A percentile compares a stretch with the other conserved stretches of the same genome.
Conservation (phyloP, 805 yeast species). For the Hanseniaspora guilliermondii region DNA sequence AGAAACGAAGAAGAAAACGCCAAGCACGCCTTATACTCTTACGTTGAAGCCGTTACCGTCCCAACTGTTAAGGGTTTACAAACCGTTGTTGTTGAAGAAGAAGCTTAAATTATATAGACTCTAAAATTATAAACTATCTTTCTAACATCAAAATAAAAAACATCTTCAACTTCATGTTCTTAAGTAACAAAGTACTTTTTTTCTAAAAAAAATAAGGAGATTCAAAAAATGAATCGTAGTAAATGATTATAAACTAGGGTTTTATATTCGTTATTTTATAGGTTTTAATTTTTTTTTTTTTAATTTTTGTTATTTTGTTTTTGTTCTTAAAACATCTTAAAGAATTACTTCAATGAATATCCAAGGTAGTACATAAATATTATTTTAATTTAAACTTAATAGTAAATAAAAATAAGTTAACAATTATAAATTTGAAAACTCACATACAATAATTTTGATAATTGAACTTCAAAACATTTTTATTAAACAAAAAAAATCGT, state of each 20-base stretch:
- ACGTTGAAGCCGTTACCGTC: conserved; percentile 93
- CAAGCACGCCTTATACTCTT: conserved; percentile 92
- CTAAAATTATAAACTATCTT: neutral
- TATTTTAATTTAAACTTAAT: neutral
- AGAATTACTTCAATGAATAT: neutral
- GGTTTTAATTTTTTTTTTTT: neutral
- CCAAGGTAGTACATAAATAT: neutral
- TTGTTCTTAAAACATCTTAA: too few relatives aligned
- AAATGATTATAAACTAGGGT: neutral
- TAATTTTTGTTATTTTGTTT: too few relatives aligned
- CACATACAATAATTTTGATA: neutral
- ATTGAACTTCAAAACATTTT: neutral
- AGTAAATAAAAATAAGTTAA: neutral
- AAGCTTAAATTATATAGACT: conserved; percentile 27
- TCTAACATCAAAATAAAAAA: neutral
- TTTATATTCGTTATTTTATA: neutral
- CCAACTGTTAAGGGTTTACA: conserved; percentile 94
- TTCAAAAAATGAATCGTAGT: neutral
- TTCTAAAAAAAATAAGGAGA: neutral
- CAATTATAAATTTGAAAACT: neutral
- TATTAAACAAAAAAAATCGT: neutral
- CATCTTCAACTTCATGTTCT: neutral
- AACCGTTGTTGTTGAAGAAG: conserved; percentile 90
- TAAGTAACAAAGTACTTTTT: neutral
- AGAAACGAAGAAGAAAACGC: conserved; percentile 99